phyloP scores from a whole-genome alignment of 2,329 filamentous ascomycete species.

The Colletotrichum destructivum region DNA sequence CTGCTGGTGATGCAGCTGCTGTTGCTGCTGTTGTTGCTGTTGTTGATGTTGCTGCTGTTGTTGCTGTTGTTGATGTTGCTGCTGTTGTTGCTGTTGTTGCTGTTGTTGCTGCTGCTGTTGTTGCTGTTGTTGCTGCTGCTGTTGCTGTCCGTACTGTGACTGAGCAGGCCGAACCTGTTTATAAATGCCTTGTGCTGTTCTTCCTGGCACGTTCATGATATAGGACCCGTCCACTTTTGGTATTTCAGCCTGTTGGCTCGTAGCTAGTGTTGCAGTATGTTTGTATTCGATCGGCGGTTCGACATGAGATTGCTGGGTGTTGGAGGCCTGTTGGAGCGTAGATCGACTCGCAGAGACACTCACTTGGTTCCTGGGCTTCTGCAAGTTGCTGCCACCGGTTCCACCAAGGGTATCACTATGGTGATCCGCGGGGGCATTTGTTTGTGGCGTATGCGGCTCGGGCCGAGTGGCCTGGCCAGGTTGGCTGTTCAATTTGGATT shows the following conservation, averaged over 20 bases:
- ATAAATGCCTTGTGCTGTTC: conserved; percentile 17
- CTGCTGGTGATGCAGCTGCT: conserved; percentile 2
- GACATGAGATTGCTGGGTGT: conserved; percentile 1
- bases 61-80: neutral
- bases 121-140: conserved; percentile 16
- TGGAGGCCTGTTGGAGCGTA: neutral
- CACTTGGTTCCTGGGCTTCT: conserved; percentile 5
- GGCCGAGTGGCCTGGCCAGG: neutral
- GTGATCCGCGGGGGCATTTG: neutral
- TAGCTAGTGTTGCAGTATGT: neutral
- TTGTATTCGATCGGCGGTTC: neutral
- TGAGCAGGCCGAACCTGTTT: conserved; percentile 15
- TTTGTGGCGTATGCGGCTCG: neutral
- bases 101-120: neutral
- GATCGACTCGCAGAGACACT: conserved; percentile 6
- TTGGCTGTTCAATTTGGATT: neutral
- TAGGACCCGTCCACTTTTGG: neutral
- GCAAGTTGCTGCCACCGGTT: neutral
- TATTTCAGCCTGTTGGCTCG: neutral
- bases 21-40: neutral
- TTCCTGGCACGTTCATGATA: conserved; percentile 1
- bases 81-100: neutral
- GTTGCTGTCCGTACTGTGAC: conserved; percentile 42
- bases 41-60: neutral
- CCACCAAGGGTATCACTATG: neutral